Conservation (phyloP, 495 filamentous ascomycete genomes). For the Polyplosphaeria fusca region DNA sequence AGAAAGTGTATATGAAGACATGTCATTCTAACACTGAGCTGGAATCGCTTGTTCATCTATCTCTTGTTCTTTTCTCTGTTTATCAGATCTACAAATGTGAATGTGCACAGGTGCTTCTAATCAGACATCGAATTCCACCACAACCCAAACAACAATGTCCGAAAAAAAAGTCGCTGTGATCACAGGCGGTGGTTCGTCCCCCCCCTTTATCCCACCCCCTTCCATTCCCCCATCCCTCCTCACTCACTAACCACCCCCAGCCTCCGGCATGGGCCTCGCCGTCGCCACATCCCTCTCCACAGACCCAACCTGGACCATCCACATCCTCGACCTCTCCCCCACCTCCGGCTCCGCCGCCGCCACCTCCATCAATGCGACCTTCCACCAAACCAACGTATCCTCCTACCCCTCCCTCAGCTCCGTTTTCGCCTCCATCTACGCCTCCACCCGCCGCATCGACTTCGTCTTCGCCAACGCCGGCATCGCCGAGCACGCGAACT, state of each 20-base stretch:
- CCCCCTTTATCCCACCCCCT: no score
- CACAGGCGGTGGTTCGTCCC: constrained; percentile 29
- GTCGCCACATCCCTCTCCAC: constrained; percentile 32
- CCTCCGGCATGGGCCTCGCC: constrained; percentile 40
- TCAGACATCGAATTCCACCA: neutral
- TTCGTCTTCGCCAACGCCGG: constrained; percentile 44
- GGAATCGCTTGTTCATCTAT: neutral
- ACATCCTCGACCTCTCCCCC: constrained; percentile 35
- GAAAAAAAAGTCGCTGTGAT: constrained; percentile 29
- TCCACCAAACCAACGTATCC: constrained; percentile 34
- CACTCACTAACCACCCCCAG: constrained; percentile 1
- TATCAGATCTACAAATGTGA: neutral
- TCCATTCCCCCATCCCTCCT: neutral
- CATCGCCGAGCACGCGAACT: constrained; percentile 36
- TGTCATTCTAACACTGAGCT: neutral
- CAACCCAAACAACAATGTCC: neutral
- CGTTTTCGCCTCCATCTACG: constrained; percentile 32
- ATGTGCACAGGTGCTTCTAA: neutral
- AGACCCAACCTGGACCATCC: constrained; percentile 28
- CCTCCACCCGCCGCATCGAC: constrained; percentile 30
- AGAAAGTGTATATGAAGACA: neutral
- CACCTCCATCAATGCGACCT: constrained; percentile 19
- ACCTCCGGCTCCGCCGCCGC: constrained; percentile 24
- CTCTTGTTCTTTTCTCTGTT: neutral
- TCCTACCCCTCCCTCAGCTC: constrained; percentile 25